Evolutionary conservation across 75 land plant genomes (phyloP), one percentile per base, ranked within the genome.

Genomic region (Pseudotsuga menziesii): DNA sequence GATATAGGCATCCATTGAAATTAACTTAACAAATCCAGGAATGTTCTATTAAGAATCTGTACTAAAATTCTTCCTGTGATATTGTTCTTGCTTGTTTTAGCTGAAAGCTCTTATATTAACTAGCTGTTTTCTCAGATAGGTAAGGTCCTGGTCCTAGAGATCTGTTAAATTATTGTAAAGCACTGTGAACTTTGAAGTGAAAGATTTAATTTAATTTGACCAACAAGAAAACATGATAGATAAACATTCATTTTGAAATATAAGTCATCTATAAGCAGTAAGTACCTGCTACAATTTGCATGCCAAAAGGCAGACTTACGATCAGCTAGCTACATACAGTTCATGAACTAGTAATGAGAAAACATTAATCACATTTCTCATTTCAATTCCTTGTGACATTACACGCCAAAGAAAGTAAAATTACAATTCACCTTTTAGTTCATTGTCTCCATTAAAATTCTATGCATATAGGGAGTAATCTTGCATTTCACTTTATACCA

Each of bases 361-460:
- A 48, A 48, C 9, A 48, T 9, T 11, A 48, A 48, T 48, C 54
- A 48, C 54, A 11, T 9, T 48, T 48, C 54, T 48, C 12, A 48
- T 48, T 48, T 48, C 54, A 48, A 48, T 36, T 5, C 48, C 39
- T 4, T 36, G 70, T 32, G 36, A 6, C 12, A 20, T 2, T 36
- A 41, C 71, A 67, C 71, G 17, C 19, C 20, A 66, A 66, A 66
- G n/a, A 29, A 29, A 66, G 44, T 36, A 67, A 36, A 67, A 67
- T 67, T 67, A 29, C 39, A 35, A 3, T 64, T 64, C 19, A 17
- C 35, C 5, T 64, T 64, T 14, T 29, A 29, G 35, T 26, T 64
- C 7, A 2, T 35, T 19, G 48, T 2, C 72, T 69, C 48, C 4
- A 69, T 29, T 41, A 36, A 12, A 41, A 48, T 20, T 69, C n/a